Percentiles rank a stretch among this genome's conserved stretches.
These are phyloP conservation scores for Ceraceosorus guamensis DNA, from an alignment of 1,284 basidiomycete genomes.

Conservation along the genomic window DNA sequence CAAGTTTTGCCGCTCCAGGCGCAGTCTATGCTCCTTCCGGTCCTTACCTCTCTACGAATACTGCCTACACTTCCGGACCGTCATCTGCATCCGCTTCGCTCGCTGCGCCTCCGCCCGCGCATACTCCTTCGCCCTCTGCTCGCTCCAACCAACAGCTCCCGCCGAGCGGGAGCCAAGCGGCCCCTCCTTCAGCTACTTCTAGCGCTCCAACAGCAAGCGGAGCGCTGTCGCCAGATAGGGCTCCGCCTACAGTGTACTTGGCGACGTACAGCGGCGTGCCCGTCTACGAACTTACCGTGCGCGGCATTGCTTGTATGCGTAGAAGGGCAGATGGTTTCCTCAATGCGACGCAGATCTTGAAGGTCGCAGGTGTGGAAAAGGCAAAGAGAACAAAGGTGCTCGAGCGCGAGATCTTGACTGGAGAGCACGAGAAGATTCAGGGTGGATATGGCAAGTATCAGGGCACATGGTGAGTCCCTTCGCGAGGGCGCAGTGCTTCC, in stretches of 20 bases:
- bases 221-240: too few species aligned
- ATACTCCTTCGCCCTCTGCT: too few species aligned
- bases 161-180: too few species aligned
- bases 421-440: slow-evolving; percentile 97
- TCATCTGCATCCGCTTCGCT: too few species aligned
- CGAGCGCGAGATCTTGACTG: slow-evolving; percentile 92
- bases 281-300: slow-evolving; percentile 57
- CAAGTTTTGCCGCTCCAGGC: too few species aligned
- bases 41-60: too few species aligned
- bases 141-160: too few species aligned
- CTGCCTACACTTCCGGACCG: too few species aligned
- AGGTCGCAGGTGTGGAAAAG: slow-evolving; percentile 97
- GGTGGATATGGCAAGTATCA: slow-evolving; percentile 99
- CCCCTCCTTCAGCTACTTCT: too few species aligned
- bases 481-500: neutral
- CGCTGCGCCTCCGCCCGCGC: too few species aligned
- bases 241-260: slow-evolving; percentile 35
- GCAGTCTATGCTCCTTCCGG: too few species aligned
- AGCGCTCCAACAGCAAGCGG: too few species aligned
- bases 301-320: slow-evolving; percentile 97
- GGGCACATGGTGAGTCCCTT: slow-evolving; percentile 74
- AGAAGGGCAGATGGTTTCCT: slow-evolving; percentile 79
- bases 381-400: slow-evolving; percentile 92
- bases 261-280: slow-evolving; percentile 51
- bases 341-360: slow-evolving; percentile 98